Conservation (phyloP, 1,284 basidiomycete genomes). For the Takashimella tepidaria region DNA sequence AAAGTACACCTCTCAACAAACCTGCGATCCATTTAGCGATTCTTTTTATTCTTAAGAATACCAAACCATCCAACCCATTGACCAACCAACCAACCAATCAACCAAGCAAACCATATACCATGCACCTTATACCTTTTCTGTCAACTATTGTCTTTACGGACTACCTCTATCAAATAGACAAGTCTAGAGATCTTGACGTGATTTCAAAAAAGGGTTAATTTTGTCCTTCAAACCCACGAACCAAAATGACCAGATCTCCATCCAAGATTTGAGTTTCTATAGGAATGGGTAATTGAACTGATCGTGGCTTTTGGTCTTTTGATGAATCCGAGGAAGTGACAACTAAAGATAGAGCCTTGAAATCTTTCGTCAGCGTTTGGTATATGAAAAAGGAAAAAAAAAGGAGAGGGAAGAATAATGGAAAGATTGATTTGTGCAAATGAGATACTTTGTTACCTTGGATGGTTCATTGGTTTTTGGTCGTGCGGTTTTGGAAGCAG, state of each 20-base stretch:
- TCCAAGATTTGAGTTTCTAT: slow-evolving; percentile 14
- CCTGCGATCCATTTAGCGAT: no score
- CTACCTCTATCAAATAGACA: no score
- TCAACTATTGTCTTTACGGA: background rate
- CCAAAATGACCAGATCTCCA: slow-evolving; percentile 23
- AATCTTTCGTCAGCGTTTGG: slow-evolving; percentile 1
- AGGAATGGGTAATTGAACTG: slow-evolving; percentile 17
- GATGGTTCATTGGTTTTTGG: slow-evolving; percentile 3
- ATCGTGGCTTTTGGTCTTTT: background rate
- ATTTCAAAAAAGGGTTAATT: background rate
- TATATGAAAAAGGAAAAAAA: no score
- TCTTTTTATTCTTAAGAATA: no score
- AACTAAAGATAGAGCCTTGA: slow-evolving; percentile 18
- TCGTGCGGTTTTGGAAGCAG: slow-evolving; percentile 11
- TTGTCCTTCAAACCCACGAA: slow-evolving; percentile 11
- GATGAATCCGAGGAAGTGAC: slow-evolving; percentile 13
- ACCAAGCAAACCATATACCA: slow-evolving; percentile 10
- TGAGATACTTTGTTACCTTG: background rate
- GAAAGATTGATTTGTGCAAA: background rate
- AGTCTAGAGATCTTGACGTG: no score
- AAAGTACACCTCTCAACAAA: no score
- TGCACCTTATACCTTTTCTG: slow-evolving; percentile 19
- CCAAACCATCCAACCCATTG: background rate
- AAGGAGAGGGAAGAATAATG: no score
- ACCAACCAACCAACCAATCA: background rate